Conservation (phyloP, 441 rosid species). For the Francoa sonchifolia region DNA sequence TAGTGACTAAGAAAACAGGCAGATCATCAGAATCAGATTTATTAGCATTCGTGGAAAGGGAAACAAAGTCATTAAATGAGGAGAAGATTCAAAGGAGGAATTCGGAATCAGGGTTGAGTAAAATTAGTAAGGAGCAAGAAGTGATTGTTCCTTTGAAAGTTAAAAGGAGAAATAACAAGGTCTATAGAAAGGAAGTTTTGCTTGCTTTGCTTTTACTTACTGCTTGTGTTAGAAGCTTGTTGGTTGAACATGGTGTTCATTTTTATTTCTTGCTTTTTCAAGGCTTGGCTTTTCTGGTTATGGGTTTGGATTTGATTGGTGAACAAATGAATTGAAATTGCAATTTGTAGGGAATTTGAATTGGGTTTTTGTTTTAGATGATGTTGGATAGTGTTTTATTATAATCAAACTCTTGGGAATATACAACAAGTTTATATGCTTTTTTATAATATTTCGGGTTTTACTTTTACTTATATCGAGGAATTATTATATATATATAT, state of each 20-base stretch:
- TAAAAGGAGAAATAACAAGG: constrained; percentile 12
- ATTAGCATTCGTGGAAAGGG: constrained; percentile 4
- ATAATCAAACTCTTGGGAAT: too few relatives aligned
- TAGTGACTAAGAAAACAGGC: constrained; percentile 12
- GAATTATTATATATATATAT: too few relatives aligned
- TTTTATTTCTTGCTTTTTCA: constrained; percentile 18
- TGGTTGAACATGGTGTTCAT: constrained; percentile 14
- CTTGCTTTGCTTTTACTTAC: constrained; percentile 14
- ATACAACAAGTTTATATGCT: too few relatives aligned
- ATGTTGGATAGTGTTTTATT: too few relatives aligned
- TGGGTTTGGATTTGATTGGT: constrained; percentile 14
- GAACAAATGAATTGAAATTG: constrained; percentile 15
- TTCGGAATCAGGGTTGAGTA: constrained; percentile 8
- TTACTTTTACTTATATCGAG: too few relatives aligned
- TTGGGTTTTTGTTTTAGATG: too few relatives aligned
- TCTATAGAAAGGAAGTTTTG: constrained; percentile 12
- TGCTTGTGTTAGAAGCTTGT: constrained; percentile 13
- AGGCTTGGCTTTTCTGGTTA: constrained; percentile 15
- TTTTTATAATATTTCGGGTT: too few relatives aligned
- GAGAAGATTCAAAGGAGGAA: constrained; percentile 9
- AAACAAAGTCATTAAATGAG: background rate
- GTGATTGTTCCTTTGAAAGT: background rate
- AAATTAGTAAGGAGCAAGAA: constrained; percentile 6
- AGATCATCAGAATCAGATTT: constrained; percentile 12
- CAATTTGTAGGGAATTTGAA: too few relatives aligned